Conservation (phyloP, 2,329 filamentous ascomycete genomes). For the Sordariomycetes sp. region DNA sequence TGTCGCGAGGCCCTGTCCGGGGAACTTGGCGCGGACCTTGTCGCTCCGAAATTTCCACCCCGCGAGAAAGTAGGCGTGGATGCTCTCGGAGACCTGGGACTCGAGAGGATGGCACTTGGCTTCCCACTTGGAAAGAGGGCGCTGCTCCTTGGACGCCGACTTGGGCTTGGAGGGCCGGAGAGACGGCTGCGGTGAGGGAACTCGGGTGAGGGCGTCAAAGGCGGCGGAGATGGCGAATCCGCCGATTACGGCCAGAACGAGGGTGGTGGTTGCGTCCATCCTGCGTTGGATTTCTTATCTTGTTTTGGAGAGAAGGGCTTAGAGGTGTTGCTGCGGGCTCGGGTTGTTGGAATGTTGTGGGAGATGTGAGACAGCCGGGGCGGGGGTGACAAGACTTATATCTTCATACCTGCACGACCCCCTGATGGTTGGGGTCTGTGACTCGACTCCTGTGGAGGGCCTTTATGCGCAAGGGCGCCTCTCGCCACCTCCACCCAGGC, state of each 20-base stretch:
- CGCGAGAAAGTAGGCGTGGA: conserved; percentile 25
- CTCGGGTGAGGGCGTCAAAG: not conserved
- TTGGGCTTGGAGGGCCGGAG: not conserved
- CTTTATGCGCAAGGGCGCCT: too few species aligned
- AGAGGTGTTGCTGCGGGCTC: not conserved
- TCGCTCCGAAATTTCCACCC: conserved; percentile 23
- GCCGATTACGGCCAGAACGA: not conserved
- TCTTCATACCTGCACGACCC: too few species aligned
- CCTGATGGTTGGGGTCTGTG: too few species aligned
- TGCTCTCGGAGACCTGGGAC: conserved; percentile 16
- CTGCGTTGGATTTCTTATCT: not conserved
- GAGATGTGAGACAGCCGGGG: not conserved
- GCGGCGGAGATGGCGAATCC: not conserved
- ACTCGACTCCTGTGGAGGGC: too few species aligned
- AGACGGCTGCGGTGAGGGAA: not conserved
- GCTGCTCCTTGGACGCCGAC: not conserved
- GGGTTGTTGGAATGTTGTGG: not conserved
- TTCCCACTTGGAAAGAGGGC: not conserved
- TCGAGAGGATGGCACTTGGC: conserved; percentile 15
- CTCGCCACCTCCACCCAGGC: too few species aligned
- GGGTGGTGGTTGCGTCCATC: not conserved
- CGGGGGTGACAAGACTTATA: too few species aligned
- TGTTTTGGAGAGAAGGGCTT: not conserved
- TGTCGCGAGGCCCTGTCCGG: conserved; percentile 19
- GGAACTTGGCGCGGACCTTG: conserved; percentile 19